Base-by-base conservation (phyloP, 768 basidiomycete genomes). In the Hemileccinum rubropunctum region DNA sequence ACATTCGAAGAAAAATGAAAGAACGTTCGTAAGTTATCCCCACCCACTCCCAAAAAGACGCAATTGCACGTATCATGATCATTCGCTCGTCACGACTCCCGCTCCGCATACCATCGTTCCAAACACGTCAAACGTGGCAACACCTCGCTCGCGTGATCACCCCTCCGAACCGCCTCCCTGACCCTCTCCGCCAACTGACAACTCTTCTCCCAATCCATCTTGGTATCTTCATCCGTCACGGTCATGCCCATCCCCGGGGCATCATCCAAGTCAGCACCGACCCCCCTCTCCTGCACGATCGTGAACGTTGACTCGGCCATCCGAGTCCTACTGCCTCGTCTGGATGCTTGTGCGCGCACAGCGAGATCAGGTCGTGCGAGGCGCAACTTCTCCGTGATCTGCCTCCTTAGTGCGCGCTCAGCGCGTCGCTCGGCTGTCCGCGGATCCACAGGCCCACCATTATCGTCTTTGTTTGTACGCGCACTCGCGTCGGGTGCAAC, bases 341-440 rank as follows among this genome's bases (percentile, higher is more conserved):
- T 59, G 13, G 65, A 64, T 10, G 63, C 57, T 44, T 64, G 69
- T 6, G 42, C 40, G 3, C 67, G 57, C 7, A 60, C 59, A 2
- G 74, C 71, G 8, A 73, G 67, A 46, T 76, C 71, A 3, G 79
- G 80, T 23, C 73, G 71, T 11, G 76, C 76, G 13, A 57, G 59
- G 4, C 73, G 70, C 14, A 82, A 63, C 30, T 71, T 73, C 33
- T 76, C 73, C 1, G 73, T 73, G 35, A 60, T 62, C 30, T 46
- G 52, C 20, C 50, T 54, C 34, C 63, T 54, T 38, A 63, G 51
- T 3, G 58, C 60, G 2, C 58, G 61, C 37, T 51, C 50, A 0
- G 54, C 51, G 13, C 56, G 58, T 14, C 60, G 60, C 33, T 51
- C 51, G 21, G 50, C 60, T 3, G 48, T 62, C 40, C 54, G 58